A percentile compares a stretch with the other conserved stretches of the same genome.
These are phyloP conservation scores for Dipteronia dyeriana DNA, from an alignment of 345 rosid species.

Conservation along the genomic window DNA sequence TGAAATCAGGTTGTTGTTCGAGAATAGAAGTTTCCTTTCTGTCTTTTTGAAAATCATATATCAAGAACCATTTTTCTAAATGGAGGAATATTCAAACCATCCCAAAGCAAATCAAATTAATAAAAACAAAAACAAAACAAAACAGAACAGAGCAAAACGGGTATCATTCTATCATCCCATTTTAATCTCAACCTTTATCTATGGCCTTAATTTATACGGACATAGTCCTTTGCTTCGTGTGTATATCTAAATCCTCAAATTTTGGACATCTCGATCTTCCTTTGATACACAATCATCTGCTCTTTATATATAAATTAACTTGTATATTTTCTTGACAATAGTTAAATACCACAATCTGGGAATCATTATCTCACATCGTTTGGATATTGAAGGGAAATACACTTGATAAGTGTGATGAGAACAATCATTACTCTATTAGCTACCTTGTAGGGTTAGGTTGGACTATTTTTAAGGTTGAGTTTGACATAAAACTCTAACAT, in stretches of 20 bases:
- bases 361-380: too few species aligned
- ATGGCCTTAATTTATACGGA: background rate
- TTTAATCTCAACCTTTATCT: constrained; percentile 32
- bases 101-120: background rate
- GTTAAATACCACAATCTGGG: too few species aligned
- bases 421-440: too few species aligned
- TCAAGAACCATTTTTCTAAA: background rate
- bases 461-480: too few species aligned
- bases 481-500: too few species aligned
- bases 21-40: constrained; percentile 21
- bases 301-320: too few species aligned
- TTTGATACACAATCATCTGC: too few species aligned
- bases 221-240: background rate
- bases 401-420: too few species aligned
- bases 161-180: constrained; percentile 1
- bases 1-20: background rate
- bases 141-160: constrained; percentile 1
- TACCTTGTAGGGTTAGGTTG: too few species aligned
- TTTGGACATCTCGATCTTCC: background rate
- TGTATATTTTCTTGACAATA: too few species aligned
- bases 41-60: background rate
- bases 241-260: background rate
- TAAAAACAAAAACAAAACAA: too few species aligned
- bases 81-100: constrained; percentile 17
- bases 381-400: too few species aligned